phyloP scores from a whole-genome alignment of 441 rosid genomes.

The Kokia cookei region DNA sequence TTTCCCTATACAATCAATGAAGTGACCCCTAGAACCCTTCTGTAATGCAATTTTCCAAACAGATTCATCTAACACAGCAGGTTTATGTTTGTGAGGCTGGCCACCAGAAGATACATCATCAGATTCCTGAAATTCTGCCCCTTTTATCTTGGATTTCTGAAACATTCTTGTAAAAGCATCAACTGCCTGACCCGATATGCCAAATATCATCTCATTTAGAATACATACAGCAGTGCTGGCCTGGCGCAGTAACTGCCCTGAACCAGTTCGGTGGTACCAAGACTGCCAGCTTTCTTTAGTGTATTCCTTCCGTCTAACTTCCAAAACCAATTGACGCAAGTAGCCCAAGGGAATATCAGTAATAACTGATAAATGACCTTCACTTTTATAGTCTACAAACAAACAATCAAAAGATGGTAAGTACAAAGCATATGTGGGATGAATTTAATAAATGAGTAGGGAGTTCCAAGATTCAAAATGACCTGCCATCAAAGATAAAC shows the following conservation, averaged over 20 bases:
- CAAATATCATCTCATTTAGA: slow-evolving; percentile 87
- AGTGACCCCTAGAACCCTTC: slow-evolving; percentile 35
- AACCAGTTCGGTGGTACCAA: slow-evolving; percentile 79
- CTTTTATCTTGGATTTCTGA: slow-evolving; percentile 37
- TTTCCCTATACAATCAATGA: slow-evolving; percentile 78
- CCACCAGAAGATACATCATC: slow-evolving; percentile 14
- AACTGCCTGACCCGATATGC: slow-evolving; percentile 62
- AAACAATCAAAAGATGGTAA: slow-evolving; percentile 20
- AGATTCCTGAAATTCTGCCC: slow-evolving; percentile 19
- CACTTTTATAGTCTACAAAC: slow-evolving; percentile 50
- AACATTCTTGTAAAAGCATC: slow-evolving; percentile 49
- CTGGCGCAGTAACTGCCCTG: slow-evolving; percentile 76
- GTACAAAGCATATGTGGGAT: slow-evolving; percentile 12
- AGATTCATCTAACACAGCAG: slow-evolving; percentile 15
- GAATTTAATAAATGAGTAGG: slow-evolving; percentile 10
- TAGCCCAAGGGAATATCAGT: slow-evolving; percentile 72
- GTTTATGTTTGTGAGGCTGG: slow-evolving; percentile 12
- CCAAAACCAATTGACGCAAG: slow-evolving; percentile 65
- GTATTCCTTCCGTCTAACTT: slow-evolving; percentile 60
- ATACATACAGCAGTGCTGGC: slow-evolving; percentile 83
- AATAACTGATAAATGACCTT: slow-evolving; percentile 60
- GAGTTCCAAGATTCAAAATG: slow-evolving; percentile 29
- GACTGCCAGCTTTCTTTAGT: slow-evolving; percentile 72
- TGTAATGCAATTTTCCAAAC: slow-evolving; percentile 56
- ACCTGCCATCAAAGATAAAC: slow-evolving; percentile 91